Evolutionary conservation across 345 rosid species (phyloP).

Genomic region (Xanthoceras sorbifolium): DNA sequence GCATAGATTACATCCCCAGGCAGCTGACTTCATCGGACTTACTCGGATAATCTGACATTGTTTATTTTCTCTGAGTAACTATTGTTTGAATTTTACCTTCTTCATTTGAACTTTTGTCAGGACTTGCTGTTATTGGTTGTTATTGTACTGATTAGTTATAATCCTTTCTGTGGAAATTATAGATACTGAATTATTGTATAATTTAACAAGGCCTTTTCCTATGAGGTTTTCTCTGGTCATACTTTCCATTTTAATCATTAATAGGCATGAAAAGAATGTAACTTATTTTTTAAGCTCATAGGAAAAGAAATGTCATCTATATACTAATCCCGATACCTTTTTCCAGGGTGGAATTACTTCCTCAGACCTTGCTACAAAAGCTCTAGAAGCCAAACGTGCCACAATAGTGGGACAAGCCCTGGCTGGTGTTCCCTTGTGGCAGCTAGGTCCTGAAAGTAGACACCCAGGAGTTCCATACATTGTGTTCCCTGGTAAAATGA

Average conservation of each 20-base stretch:
- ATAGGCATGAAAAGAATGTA: constrained; percentile 8
- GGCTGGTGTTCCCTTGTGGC: constrained; percentile 96
- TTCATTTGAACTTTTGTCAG: not conserved
- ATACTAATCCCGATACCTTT: not conserved
- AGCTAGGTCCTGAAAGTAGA: constrained; percentile 94
- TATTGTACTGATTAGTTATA: too few relatives aligned
- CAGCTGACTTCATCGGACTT: not conserved
- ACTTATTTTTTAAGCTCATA: not conserved
- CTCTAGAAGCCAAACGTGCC: constrained; percentile 85
- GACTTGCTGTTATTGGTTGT: not conserved
- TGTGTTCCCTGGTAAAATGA: constrained; percentile 84
- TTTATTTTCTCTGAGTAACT: not conserved
- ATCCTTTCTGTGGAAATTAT: not conserved
- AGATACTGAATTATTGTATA: not conserved
- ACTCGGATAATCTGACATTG: not conserved
- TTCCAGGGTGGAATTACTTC: constrained; percentile 94
- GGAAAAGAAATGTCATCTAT: not conserved
- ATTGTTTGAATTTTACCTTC: not conserved
- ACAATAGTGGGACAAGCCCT: constrained; percentile 92
- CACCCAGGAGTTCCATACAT: constrained; percentile 97
- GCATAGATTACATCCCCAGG: not conserved
- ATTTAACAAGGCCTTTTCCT: not conserved
- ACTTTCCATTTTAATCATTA: not conserved
- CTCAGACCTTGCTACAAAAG: constrained; percentile 97
- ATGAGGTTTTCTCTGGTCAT: not conserved